Evolutionary conservation across 495 filamentous ascomycete genomes (phyloP).

Genomic region (Lophium mytilinum): DNA sequence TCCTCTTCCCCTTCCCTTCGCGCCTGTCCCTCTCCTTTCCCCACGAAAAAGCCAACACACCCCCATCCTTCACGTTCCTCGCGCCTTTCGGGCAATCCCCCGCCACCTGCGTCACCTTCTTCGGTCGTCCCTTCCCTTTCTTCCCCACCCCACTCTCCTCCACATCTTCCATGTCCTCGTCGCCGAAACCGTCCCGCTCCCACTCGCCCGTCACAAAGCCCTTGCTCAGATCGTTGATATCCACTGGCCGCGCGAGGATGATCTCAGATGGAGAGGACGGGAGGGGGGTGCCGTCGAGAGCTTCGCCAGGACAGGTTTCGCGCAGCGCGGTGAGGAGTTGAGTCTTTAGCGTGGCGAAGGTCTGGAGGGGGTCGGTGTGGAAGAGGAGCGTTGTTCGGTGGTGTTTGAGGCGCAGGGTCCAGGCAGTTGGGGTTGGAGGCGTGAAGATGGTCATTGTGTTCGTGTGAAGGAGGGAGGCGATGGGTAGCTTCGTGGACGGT

Average conservation of each 20-base stretch:
- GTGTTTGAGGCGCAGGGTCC: conserved; percentile 71
- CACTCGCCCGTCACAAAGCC: conserved; percentile 47
- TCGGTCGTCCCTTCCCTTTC: conserved; percentile 26
- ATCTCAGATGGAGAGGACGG: conserved; percentile 44
- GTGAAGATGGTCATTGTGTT: conserved; percentile 19
- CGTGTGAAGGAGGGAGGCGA: conserved; percentile 2
- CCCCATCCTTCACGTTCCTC: conserved; percentile 46
- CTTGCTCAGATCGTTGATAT: conserved; percentile 46
- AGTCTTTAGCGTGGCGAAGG: conserved; percentile 53
- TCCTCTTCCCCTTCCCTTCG: conserved; percentile 24
- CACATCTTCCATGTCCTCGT: conserved; percentile 24
- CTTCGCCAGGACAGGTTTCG: conserved; percentile 28
- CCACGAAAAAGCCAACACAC: conserved; percentile 65
- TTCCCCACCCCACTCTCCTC: not conserved
- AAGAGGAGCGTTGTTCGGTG: conserved; percentile 71
- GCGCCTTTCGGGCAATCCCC: conserved; percentile 42
- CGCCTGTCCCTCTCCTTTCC: conserved; percentile 23
- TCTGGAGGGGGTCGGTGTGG: conserved; percentile 51
- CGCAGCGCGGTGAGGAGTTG: conserved; percentile 50
- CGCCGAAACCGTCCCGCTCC: conserved; percentile 16
- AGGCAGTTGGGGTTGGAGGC: conserved; percentile 35
- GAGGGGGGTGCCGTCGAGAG: conserved; percentile 26
- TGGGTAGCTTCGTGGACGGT: not conserved
- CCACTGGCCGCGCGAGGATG: conserved; percentile 46
- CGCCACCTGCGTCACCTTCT: conserved; percentile 22